Conservation (phyloP, 495 filamentous ascomycete genomes). For the Neurospora pannonica region DNA sequence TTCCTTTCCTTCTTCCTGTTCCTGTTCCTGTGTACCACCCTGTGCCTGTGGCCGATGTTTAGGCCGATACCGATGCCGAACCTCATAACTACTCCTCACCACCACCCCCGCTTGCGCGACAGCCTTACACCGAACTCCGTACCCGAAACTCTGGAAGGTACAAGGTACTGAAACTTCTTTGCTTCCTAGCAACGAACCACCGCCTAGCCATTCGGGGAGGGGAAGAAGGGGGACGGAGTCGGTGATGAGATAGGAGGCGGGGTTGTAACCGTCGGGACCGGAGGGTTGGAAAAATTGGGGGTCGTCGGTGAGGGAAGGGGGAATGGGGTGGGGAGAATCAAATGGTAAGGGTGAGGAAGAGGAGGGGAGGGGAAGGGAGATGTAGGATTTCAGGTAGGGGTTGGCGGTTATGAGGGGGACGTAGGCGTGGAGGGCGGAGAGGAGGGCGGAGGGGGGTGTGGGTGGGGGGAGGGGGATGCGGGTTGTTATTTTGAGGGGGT, state of each 20-base stretch:
- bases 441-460: conserved; percentile 15
- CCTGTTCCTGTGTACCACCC: too few relatives aligned
- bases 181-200: conserved; percentile 14
- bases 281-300: conserved; percentile 20
- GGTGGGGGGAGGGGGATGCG: conserved; percentile 25
- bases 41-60: too few relatives aligned
- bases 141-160: conserved; percentile 23
- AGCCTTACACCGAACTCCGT: conserved; percentile 23
- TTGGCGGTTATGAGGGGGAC: conserved; percentile 29
- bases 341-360: conserved; percentile 19
- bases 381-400: conserved; percentile 19
- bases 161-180: conserved; percentile 24
- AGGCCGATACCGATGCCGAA: conserved; percentile 10
- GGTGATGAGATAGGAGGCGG: conserved; percentile 21
- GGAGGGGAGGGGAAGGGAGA: conserved; percentile 20
- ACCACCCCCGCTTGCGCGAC: conserved; percentile 21
- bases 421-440: conserved; percentile 24
- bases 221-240: conserved; percentile 32
- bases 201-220: conserved; percentile 4
- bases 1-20: too few relatives aligned
- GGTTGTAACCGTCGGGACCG: conserved; percentile 10
- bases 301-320: conserved; percentile 16
- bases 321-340: conserved; percentile 8
- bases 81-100: conserved; percentile 27
- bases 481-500: conserved; percentile 18